phyloP scores from a whole-genome alignment of 345 rosid genomes.

The Odontarrhena argentea region DNA sequence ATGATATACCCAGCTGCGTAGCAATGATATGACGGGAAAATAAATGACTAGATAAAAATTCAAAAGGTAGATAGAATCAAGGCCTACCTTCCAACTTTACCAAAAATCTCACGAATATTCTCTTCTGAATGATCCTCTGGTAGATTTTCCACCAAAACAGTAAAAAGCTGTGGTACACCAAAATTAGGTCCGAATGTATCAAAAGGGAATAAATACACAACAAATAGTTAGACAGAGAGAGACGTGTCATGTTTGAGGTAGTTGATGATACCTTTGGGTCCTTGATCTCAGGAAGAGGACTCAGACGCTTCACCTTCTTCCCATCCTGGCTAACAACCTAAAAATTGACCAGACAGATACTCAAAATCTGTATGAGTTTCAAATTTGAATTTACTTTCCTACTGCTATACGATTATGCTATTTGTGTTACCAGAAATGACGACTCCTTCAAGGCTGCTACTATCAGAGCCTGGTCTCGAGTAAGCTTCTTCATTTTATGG shows the following conservation, averaged over 20 bases:
- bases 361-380: slow-evolving; percentile 15
- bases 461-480: slow-evolving; percentile 52
- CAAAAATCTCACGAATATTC: slow-evolving; percentile 65
- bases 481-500: slow-evolving; percentile 80
- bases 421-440: slow-evolving; percentile 58
- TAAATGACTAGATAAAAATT: background rate
- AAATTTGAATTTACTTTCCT: background rate
- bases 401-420: background rate
- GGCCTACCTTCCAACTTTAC: slow-evolving; percentile 77
- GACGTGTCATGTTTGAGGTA: slow-evolving; percentile 24
- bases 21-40: slow-evolving; percentile 1
- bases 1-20: slow-evolving; percentile 12
- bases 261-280: slow-evolving; percentile 74
- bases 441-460: slow-evolving; percentile 76
- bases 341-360: slow-evolving; percentile 29
- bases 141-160: slow-evolving; percentile 92
- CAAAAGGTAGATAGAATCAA: slow-evolving; percentile 3
- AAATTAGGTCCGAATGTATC: slow-evolving; percentile 34
- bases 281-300: slow-evolving; percentile 57
- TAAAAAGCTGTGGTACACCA: slow-evolving; percentile 54
- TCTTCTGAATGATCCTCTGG: slow-evolving; percentile 83
- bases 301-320: slow-evolving; percentile 84
- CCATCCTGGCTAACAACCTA: slow-evolving; percentile 78
- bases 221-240: background rate
- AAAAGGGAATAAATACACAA: slow-evolving; percentile 3